Conservation (phyloP, 2,329 filamentous ascomycete genomes). For the Hypomyces perniciosus region DNA sequence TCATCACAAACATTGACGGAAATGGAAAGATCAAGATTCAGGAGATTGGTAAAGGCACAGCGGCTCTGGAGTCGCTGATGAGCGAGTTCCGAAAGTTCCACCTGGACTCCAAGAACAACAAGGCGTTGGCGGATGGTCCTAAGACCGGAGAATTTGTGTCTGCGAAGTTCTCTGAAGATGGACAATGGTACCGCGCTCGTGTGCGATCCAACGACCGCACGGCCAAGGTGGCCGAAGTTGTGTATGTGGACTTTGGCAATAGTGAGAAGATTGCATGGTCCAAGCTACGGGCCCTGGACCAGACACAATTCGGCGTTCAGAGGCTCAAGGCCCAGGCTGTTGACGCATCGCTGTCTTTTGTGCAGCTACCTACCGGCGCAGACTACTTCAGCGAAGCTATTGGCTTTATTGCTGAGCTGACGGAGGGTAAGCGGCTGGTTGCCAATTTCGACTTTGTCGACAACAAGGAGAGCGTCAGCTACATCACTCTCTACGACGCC, state of each 20-base stretch:
- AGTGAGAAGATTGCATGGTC: constrained; percentile 83
- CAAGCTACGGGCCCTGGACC: constrained; percentile 71
- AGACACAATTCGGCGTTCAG: constrained; percentile 70
- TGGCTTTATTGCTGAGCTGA: constrained; percentile 66
- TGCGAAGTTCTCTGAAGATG: constrained; percentile 82
- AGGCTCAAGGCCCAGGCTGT: constrained; percentile 82
- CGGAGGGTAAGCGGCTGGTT: constrained; percentile 71
- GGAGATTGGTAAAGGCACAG: constrained; percentile 79
- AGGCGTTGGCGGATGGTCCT: constrained; percentile 65
- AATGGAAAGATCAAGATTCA: constrained; percentile 85
- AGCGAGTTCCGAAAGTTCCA: constrained; percentile 88
- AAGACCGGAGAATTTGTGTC: constrained; percentile 90
- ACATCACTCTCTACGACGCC: constrained; percentile 83
- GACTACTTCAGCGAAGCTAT: constrained; percentile 83
- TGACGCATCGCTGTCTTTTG: constrained; percentile 80
- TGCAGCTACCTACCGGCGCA: constrained; percentile 75
- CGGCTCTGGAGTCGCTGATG: constrained; percentile 82
- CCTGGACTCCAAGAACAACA: constrained; percentile 72
- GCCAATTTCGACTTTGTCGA: constrained; percentile 86
- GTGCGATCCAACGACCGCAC: constrained; percentile 90
- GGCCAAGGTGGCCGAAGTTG: constrained; percentile 79
- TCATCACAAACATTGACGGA: constrained; percentile 83
- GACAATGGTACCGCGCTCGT: constrained; percentile 89
- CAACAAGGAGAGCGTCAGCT: constrained; percentile 70
- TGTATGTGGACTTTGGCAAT: constrained; percentile 97